phyloP scores from a whole-genome alignment of 2,329 filamentous ascomycete genomes.

The Achaetomium macrosporum region DNA sequence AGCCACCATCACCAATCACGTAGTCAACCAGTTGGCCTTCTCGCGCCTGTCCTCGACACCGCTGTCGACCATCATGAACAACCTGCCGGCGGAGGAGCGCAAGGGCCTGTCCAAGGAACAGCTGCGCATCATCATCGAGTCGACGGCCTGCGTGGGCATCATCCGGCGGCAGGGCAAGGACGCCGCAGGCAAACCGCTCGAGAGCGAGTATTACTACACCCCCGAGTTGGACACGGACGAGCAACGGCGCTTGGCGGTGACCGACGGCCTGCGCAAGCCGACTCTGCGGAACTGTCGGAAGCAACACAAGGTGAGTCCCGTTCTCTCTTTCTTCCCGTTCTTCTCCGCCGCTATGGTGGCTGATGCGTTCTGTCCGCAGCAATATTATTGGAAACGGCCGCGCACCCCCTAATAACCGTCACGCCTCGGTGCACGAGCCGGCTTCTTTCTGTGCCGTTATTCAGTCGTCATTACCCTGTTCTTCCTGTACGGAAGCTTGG shows the following conservation, averaged over 20 bases:
- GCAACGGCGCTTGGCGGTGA: slow-evolving; percentile 72
- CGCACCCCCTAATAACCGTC: slow-evolving; percentile 44
- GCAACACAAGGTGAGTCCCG: slow-evolving; percentile 78
- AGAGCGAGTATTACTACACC: slow-evolving; percentile 96
- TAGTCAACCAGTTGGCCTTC: slow-evolving; percentile 91
- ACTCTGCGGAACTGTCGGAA: slow-evolving; percentile 86
- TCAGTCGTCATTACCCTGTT: not conserved
- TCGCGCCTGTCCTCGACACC: slow-evolving; percentile 89
- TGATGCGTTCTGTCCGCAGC: slow-evolving; percentile 36
- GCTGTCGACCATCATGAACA: slow-evolving; percentile 79
- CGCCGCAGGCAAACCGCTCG: slow-evolving; percentile 84
- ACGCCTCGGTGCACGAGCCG: not conserved
- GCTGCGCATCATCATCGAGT: slow-evolving; percentile 66
- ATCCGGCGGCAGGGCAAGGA: slow-evolving; percentile 91
- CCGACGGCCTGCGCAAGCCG: slow-evolving; percentile 80
- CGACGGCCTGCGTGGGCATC: slow-evolving; percentile 74
- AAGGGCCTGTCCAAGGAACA: slow-evolving; percentile 54
- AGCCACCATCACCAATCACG: slow-evolving; percentile 67
- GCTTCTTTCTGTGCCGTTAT: not conserved
- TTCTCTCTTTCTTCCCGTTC: not conserved
- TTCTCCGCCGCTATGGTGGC: not conserved
- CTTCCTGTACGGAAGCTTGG: not conserved
- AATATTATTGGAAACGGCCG: slow-evolving; percentile 66
- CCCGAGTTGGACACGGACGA: slow-evolving; percentile 79
- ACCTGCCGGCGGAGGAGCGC: slow-evolving; percentile 66